These are phyloP conservation scores for Mortierella sp. DNA, from an alignment of 371 early-diverging fungal genomes.

Conservation along the genomic window DNA sequence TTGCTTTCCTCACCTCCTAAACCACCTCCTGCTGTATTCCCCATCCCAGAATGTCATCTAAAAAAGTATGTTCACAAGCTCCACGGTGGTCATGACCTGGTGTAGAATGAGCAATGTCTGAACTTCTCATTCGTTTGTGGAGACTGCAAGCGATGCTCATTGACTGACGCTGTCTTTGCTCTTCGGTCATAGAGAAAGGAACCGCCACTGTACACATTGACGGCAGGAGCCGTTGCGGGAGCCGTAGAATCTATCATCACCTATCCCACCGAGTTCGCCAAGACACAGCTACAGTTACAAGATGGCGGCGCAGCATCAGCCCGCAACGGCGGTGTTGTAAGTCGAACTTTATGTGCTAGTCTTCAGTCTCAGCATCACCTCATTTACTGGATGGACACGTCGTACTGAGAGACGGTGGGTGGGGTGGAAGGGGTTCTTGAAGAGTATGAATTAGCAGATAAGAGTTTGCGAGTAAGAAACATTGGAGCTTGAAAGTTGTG, in stretches of 20 bases:
- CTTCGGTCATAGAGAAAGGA: constrained; percentile 5
- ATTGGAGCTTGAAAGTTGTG: too few relatives aligned
- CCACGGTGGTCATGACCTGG: background rate
- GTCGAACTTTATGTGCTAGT: background rate
- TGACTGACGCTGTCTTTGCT: background rate
- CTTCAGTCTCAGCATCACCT: background rate
- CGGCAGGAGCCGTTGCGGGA: constrained; percentile 89
- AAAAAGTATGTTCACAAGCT: background rate
- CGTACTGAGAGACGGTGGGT: too few relatives aligned
- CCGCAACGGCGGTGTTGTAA: constrained; percentile 39
- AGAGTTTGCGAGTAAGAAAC: too few relatives aligned
- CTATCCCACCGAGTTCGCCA: constrained; percentile 94
- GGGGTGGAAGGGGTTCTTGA: too few relatives aligned
- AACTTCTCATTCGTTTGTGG: too few relatives aligned
- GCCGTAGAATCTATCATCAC: constrained; percentile 88
- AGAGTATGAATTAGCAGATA: too few relatives aligned
- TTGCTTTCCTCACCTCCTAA: background rate
- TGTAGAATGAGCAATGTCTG: background rate
- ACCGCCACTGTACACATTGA: constrained; percentile 59
- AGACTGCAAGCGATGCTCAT: too few relatives aligned
- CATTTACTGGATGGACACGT: too few relatives aligned
- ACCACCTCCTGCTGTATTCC: background rate
- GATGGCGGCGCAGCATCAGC: constrained; percentile 54
- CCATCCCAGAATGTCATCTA: background rate
- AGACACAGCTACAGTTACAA: constrained; percentile 93